phyloP scores from a whole-genome alignment of 208 protist genomes.

The Crithidia fasciculata region DNA sequence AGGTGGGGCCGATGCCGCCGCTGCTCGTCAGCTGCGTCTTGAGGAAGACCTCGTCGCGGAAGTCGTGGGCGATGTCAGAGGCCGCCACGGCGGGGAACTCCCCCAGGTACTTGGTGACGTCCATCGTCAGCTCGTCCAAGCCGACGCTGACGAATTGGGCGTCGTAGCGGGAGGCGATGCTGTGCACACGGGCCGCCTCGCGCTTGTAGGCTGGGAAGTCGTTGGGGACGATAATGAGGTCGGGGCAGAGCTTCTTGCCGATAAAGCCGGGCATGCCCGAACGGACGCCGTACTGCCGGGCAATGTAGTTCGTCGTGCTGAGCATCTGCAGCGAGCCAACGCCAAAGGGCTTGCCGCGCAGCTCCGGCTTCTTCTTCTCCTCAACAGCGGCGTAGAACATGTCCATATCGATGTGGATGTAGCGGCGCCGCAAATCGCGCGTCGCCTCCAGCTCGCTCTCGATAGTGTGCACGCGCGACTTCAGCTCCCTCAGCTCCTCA shows the following conservation, averaged over 20 bases:
- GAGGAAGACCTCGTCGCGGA: constrained; percentile 80
- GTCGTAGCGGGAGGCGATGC: constrained; percentile 88
- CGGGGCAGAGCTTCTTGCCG: constrained; percentile 86
- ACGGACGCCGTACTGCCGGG: constrained; percentile 95
- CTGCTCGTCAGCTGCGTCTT: constrained; percentile 86
- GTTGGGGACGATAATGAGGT: constrained; percentile 85
- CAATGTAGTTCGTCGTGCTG: constrained; percentile 96
- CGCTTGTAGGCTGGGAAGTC: constrained; percentile 84
- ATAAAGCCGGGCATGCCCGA: constrained; percentile 97
- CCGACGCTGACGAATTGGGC: constrained; percentile 81
- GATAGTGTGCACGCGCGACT: constrained; percentile 52
- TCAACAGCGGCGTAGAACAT: constrained; percentile 94
- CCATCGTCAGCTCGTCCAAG: constrained; percentile 90
- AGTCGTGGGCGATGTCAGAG: constrained; percentile 70
- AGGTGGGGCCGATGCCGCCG: constrained; percentile 87
- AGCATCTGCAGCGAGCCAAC: constrained; percentile 95
- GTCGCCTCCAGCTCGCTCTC: constrained; percentile 70
- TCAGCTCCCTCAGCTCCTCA: constrained; percentile 47
- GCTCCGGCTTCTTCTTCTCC: constrained; percentile 91
- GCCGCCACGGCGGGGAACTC: constrained; percentile 54
- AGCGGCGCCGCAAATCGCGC: constrained; percentile 68
- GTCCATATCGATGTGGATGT: constrained; percentile 93
- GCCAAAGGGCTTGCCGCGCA: constrained; percentile 92
- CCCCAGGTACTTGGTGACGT: constrained; percentile 76
- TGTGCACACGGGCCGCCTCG: constrained; percentile 69